A percentile compares a stretch with the other conserved stretches of the same genome.
Evolutionary conservation across 208 protist genomes (phyloP).

Genomic region (Leishmania turanica): DNA sequence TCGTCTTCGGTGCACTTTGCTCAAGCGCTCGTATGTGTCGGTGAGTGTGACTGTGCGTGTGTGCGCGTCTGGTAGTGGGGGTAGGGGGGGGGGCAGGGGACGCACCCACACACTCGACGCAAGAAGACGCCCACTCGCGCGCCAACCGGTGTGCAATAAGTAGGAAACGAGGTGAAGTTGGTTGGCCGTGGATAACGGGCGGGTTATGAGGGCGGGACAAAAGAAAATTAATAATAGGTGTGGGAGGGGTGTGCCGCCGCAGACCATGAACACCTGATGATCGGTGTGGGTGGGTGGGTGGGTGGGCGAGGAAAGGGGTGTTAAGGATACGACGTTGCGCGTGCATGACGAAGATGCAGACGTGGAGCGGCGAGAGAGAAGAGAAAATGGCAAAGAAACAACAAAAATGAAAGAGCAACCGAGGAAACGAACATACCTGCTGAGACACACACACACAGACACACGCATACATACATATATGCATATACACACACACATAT

Average conservation of each 20-base stretch:
- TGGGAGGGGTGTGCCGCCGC: background rate
- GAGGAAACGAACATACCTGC: background rate
- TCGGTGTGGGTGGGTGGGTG: background rate
- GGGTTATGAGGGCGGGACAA: background rate
- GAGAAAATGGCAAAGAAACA: background rate
- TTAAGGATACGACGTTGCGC: background rate
- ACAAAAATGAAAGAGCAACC: background rate
- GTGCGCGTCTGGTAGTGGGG: background rate
- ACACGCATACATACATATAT: background rate
- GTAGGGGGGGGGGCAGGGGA: background rate
- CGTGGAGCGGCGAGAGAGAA: background rate
- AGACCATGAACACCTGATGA: background rate
- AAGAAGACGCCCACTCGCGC: background rate
- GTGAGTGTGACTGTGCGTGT: slow-evolving; percentile 20
- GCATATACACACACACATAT: background rate
- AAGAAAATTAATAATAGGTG: background rate
- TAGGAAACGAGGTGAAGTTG: background rate
- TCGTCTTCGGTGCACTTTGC: background rate
- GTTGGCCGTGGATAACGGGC: background rate
- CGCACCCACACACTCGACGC: background rate
- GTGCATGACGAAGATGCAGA: background rate
- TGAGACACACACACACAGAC: background rate
- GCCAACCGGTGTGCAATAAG: background rate
- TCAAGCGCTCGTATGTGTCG: background rate
- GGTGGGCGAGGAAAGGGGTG: background rate